Percentiles rank a stretch among this genome's conserved stretches.
These are phyloP conservation scores for Annulohypoxylon stygium DNA, from an alignment of 495 filamentous ascomycete genomes.

Conservation along the genomic window DNA sequence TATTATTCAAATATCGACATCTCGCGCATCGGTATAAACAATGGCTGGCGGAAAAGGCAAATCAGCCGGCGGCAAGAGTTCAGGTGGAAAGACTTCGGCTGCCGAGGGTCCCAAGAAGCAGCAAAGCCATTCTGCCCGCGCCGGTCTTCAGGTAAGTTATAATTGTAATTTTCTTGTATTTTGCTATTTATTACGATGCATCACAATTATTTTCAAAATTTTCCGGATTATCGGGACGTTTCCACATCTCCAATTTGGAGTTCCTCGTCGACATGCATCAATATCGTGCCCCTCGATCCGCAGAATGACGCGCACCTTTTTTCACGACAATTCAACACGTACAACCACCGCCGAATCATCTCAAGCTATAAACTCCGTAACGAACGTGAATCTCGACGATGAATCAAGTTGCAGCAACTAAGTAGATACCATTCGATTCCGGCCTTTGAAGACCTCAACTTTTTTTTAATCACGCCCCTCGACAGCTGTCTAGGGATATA, in stretches of 20 bases:
- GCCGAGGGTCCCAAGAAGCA: constrained; percentile 86
- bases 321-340: constrained; percentile 21
- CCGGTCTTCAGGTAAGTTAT: constrained; percentile 93
- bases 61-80: constrained; percentile 89
- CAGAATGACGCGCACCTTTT: constrained; percentile 38
- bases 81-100: constrained; percentile 83
- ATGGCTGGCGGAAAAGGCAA: constrained; percentile 92
- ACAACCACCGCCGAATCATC: not conserved
- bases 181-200: constrained; percentile 38
- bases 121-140: constrained; percentile 98
- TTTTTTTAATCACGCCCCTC: constrained; percentile 1
- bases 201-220: constrained; percentile 32
- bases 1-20: constrained; percentile 41
- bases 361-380: not conserved
- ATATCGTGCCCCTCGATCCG: constrained; percentile 34
- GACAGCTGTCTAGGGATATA: constrained; percentile 7
- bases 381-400: constrained; percentile 9
- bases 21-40: constrained; percentile 52
- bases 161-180: constrained; percentile 28
- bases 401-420: not conserved
- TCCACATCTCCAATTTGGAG: constrained; percentile 13
- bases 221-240: constrained; percentile 18
- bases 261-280: constrained; percentile 41
- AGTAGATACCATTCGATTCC: not conserved
- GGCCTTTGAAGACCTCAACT: not conserved